A percentile compares a stretch with the other conserved stretches of the same genome.
Conservation (phyloP, 1,284 basidiomycete species). For the Melampsora americana region DNA sequence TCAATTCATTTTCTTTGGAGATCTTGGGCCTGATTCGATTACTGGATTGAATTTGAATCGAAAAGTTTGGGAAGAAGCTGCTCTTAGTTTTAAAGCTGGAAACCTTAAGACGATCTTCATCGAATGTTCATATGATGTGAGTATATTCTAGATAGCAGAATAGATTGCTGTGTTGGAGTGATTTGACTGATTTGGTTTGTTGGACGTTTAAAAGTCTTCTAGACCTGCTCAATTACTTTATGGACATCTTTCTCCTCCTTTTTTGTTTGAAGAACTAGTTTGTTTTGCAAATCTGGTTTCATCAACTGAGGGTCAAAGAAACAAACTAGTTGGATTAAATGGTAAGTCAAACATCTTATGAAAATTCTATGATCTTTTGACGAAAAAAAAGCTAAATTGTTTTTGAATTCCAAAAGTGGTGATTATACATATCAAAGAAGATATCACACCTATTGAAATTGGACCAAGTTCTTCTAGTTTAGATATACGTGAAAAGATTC, state of each 20-base stretch:
- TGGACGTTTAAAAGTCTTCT: constrained; percentile 55
- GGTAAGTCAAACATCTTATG: neutral
- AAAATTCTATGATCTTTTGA: neutral
- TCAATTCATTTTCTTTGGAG: constrained; percentile 76
- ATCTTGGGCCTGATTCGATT: constrained; percentile 68
- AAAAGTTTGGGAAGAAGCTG: constrained; percentile 68
- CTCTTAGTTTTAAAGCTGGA: constrained; percentile 50
- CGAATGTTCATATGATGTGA: constrained; percentile 6
- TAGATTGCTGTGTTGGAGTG: constrained; percentile 78
- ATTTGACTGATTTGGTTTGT: constrained; percentile 49
- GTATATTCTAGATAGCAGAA: constrained; percentile 32
- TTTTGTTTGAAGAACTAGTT: constrained; percentile 66
- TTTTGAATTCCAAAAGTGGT: neutral
- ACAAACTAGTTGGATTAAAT: neutral
- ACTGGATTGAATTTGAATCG: constrained; percentile 62
- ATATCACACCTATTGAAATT: neutral
- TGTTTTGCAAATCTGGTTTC: constrained; percentile 64
- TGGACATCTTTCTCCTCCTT: constrained; percentile 72
- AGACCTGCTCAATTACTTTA: constrained; percentile 64
- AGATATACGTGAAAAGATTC: too few species aligned
- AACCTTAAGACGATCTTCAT: neutral
- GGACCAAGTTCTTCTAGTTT: too few species aligned
- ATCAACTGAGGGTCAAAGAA: neutral
- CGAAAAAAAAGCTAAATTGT: neutral
- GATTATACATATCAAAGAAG: constrained; percentile 11